Percentiles rank a stretch among this genome's conserved stretches.
Conservation (phyloP, 345 rosid species). For the Nasturtium officinale region DNA sequence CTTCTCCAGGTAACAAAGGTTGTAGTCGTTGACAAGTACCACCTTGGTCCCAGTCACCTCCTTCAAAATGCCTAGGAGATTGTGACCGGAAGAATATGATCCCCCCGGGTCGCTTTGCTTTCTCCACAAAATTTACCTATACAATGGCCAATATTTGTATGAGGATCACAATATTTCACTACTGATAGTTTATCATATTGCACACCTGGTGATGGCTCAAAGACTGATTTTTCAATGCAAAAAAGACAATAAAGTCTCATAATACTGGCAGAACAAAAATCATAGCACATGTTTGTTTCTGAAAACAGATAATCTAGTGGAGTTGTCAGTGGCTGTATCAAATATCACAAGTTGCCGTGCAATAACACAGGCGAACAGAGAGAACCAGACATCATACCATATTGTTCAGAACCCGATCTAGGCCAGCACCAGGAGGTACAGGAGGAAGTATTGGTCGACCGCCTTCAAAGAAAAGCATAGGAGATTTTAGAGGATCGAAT, state of each 20-base stretch:
- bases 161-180: conserved; percentile 9
- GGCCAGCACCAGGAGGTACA: conserved; percentile 62
- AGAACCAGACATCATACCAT: conserved; percentile 52
- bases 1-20: conserved; percentile 62
- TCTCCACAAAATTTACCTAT: conserved; percentile 57
- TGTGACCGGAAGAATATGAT: conserved; percentile 73
- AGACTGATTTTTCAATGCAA: conserved; percentile 14
- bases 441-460: conserved; percentile 73
- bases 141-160: neutral
- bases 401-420: conserved; percentile 70
- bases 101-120: conserved; percentile 48
- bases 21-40: conserved; percentile 71
- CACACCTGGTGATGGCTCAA: neutral
- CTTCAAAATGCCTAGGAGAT: conserved; percentile 97
- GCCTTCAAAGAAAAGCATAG: conserved; percentile 88
- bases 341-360: neutral
- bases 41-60: conserved; percentile 98
- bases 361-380: neutral
- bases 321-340: neutral
- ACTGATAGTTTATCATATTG: neutral
- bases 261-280: neutral
- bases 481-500: conserved; percentile 80
- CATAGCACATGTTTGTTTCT: neutral
- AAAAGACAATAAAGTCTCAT: neutral
- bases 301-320: neutral